Evolutionary conservation across 805 yeast species (phyloP).

Genomic region (Yamadazyma philogaea): DNA sequence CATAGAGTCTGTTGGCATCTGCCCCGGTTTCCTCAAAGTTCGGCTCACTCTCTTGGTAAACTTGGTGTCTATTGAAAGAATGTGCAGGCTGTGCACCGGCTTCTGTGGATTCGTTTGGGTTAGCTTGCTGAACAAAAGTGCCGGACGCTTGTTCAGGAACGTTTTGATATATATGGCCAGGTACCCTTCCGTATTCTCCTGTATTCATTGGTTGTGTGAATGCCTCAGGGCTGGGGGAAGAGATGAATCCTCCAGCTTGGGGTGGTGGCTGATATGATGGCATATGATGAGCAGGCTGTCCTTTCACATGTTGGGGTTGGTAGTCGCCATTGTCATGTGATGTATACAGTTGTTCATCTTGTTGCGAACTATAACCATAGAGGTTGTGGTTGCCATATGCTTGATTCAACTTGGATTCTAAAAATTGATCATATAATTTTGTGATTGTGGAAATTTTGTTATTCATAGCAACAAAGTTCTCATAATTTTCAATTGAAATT

Average conservation of each 20-base stretch:
- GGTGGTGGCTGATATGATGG: neutral
- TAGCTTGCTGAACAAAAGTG: neutral
- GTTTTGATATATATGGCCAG: neutral
- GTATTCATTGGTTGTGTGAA: neutral
- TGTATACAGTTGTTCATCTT: neutral
- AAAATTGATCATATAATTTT: conserved; percentile 69
- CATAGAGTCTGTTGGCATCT: neutral
- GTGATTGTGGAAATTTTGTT: conserved; percentile 73
- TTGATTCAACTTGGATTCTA: conserved; percentile 49
- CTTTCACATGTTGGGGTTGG: neutral
- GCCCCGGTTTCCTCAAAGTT: conserved; percentile 3
- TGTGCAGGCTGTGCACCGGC: neutral
- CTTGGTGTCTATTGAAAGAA: neutral
- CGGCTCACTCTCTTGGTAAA: conserved; percentile 2
- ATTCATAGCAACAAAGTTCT: conserved; percentile 66
- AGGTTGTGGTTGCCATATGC: conserved; percentile 34
- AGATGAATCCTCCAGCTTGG: neutral
- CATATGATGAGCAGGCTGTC: neutral
- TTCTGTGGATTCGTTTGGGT: neutral
- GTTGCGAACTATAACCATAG: conserved; percentile 8
- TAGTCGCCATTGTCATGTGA: neutral
- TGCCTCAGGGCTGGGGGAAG: neutral
- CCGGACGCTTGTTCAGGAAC: neutral
- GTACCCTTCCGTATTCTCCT: neutral
- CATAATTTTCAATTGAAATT: conserved; percentile 59